Conservation (phyloP, 176 grass and related monocot genomes). For the Lolium perenne region DNA sequence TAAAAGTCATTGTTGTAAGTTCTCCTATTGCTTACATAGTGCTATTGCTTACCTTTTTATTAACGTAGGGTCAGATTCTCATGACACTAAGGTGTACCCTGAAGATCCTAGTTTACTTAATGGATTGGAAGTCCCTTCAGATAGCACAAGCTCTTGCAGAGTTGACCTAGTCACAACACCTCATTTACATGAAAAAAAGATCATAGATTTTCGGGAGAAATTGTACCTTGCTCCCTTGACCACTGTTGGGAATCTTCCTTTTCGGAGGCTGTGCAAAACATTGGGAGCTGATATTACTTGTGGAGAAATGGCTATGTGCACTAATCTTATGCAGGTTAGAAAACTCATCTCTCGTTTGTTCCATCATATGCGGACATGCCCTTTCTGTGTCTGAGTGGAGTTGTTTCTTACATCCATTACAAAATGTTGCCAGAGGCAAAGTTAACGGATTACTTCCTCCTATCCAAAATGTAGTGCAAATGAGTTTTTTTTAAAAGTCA, state of each 20-base stretch:
- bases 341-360: constrained; percentile 10
- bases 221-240: constrained; percentile 90
- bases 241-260: constrained; percentile 97
- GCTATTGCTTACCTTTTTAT: constrained; percentile 20
- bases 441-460: not conserved
- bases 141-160: constrained; percentile 53
- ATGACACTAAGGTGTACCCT: constrained; percentile 30
- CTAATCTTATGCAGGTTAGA: constrained; percentile 93
- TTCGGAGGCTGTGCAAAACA: constrained; percentile 83
- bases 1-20: constrained; percentile 29
- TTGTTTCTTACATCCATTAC: constrained; percentile 5
- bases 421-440: constrained; percentile 30
- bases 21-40: not conserved
- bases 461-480: too few relatives aligned
- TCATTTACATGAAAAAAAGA: constrained; percentile 81
- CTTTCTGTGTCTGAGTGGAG: not conserved
- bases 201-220: constrained; percentile 91
- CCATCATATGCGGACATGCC: not conserved
- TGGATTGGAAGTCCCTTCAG: constrained; percentile 52
- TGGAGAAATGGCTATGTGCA: constrained; percentile 99
- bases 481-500: too few relatives aligned
- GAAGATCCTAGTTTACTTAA: constrained; percentile 56
- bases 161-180: constrained; percentile 54
- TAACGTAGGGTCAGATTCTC: constrained; percentile 45
- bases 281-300: constrained; percentile 96